A percentile compares a stretch with the other conserved stretches of the same genome.
Conservation (phyloP, 768 basidiomycete genomes). For the Pisolithus marmoratus region DNA sequence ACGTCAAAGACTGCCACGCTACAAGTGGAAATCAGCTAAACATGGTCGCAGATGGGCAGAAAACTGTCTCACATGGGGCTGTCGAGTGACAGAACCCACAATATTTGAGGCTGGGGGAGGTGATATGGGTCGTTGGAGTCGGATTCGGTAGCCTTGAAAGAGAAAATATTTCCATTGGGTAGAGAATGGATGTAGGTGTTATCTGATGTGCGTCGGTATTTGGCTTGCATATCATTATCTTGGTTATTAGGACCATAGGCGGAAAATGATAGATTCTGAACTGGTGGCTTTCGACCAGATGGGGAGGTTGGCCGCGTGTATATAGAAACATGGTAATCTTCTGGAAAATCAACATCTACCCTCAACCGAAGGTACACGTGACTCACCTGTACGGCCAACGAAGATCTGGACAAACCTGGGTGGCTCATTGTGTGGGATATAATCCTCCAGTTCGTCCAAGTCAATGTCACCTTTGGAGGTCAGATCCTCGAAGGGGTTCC, state of each 20-base stretch:
- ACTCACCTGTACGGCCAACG: constrained; percentile 61
- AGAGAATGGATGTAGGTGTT: constrained; percentile 76
- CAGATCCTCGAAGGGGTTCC: constrained; percentile 61
- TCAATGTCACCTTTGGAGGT: constrained; percentile 39
- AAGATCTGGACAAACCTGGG: constrained; percentile 41
- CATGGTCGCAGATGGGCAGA: neutral
- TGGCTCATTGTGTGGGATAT: constrained; percentile 29
- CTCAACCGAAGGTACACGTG: neutral
- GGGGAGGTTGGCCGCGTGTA: constrained; percentile 47
- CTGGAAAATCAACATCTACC: constrained; percentile 8
- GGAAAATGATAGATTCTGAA: constrained; percentile 86
- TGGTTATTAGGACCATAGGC: constrained; percentile 91
- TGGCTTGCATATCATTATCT: constrained; percentile 64
- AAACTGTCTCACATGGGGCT: constrained; percentile 57
- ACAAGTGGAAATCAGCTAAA: constrained; percentile 1
- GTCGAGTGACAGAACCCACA: constrained; percentile 58
- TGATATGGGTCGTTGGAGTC: constrained; percentile 25
- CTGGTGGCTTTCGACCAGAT: constrained; percentile 34
- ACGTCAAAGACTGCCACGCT: constrained; percentile 86
- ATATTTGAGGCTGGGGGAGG: constrained; percentile 31
- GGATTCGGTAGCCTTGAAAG: constrained; percentile 48
- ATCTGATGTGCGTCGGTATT: constrained; percentile 75
- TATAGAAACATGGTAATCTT: constrained; percentile 90
- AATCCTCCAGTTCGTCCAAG: constrained; percentile 56
- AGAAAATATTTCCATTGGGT: constrained; percentile 72